Conservation (phyloP, 1,284 basidiomycete genomes). For the Moesziomyces sp. region DNA sequence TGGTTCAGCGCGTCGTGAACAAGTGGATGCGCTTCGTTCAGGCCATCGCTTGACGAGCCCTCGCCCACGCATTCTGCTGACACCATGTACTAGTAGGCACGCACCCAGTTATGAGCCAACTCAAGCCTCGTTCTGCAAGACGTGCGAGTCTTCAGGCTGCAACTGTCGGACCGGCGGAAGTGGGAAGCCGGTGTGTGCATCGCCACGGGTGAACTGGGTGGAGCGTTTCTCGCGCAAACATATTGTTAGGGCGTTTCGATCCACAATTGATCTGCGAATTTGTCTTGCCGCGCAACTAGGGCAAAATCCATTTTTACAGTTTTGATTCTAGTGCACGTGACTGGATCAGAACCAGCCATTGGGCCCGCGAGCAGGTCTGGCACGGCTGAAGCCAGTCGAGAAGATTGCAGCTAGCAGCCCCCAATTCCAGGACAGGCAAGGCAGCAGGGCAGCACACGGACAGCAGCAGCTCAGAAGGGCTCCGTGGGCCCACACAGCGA, state of each 20-base stretch:
- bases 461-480: no score
- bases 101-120: no score
- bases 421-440: neutral
- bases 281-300: no score
- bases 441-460: neutral
- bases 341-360: neutral
- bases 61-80: neutral
- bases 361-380: no score
- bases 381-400: neutral
- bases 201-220: no score
- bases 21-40: constrained; percentile 47
- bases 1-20: constrained; percentile 9
- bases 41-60: neutral
- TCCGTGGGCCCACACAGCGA: no score
- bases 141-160: no score
- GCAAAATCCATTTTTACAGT: neutral
- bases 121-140: no score
- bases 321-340: neutral
- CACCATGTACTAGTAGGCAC: neutral
- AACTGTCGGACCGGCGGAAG: no score
- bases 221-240: no score
- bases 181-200: no score
- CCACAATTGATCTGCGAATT: neutral
- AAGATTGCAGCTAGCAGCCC: neutral
- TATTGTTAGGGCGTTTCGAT: neutral